Percentiles rank a stretch among this genome's conserved stretches.
These are phyloP conservation scores for Xylariaceae sp. DNA, from an alignment of 2,329 filamentous ascomycete species.

Conservation along the genomic window DNA sequence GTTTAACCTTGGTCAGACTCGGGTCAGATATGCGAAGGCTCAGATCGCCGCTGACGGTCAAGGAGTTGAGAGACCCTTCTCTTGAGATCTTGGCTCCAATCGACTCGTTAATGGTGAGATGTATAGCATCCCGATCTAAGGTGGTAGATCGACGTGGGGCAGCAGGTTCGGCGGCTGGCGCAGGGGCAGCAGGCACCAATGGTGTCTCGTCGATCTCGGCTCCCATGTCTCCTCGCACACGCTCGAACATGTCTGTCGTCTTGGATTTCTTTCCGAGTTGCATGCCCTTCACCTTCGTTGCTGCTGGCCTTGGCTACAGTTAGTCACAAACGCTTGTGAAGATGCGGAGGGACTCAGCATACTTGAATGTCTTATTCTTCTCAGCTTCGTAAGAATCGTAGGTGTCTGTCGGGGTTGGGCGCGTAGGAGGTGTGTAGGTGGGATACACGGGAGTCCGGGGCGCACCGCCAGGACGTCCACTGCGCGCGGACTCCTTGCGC, in stretches of 20 bases:
- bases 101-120: conserved; percentile 82
- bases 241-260: conserved; percentile 94
- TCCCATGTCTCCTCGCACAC: conserved; percentile 87
- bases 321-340: conserved; percentile 20
- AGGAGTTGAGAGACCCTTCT: conserved; percentile 79
- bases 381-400: conserved; percentile 95
- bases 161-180: conserved; percentile 47
- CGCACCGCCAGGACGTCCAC: conserved; percentile 53
- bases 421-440: conserved; percentile 76
- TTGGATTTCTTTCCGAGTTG: conserved; percentile 98
- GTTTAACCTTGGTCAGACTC: conserved; percentile 84
- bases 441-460: conserved; percentile 79
- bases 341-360: conserved; percentile 31
- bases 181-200: conserved; percentile 53
- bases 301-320: conserved; percentile 44
- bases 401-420: conserved; percentile 68
- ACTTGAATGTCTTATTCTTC: conserved; percentile 91
- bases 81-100: conserved; percentile 84
- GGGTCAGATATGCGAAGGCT: conserved; percentile 86
- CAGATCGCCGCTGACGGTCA: conserved; percentile 87
- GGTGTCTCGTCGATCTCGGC: conserved; percentile 74
- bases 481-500: conserved; percentile 88
- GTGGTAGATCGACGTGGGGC: conserved; percentile 59
- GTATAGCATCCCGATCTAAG: conserved; percentile 75
- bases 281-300: conserved; percentile 94